Evolutionary conservation across 2,329 filamentous ascomycete species (phyloP).

Genomic region (Colletotrichum sp.): DNA sequence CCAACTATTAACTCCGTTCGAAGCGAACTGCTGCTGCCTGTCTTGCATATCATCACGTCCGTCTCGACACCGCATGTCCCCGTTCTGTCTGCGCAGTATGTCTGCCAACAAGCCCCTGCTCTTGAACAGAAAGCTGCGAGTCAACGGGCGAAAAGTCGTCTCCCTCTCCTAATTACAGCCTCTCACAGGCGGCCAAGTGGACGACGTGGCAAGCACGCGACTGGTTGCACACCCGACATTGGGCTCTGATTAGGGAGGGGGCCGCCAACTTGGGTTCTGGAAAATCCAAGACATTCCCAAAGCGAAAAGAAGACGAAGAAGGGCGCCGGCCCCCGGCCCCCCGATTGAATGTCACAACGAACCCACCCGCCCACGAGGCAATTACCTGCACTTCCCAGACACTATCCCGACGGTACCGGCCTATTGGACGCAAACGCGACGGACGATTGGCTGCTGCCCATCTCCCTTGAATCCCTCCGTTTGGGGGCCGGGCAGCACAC

Average conservation of each 20-base stretch:
- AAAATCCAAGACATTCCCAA: slow-evolving; percentile 7
- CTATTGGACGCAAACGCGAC: neutral
- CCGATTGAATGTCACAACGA: slow-evolving; percentile 2
- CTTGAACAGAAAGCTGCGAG: neutral
- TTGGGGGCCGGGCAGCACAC: neutral
- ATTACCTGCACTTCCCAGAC: slow-evolving; percentile 4
- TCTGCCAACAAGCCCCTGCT: neutral
- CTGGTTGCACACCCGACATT: slow-evolving; percentile 14
- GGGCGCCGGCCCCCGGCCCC: neutral
- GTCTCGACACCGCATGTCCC: neutral
- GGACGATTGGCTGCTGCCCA: neutral
- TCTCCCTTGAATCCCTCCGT: neutral
- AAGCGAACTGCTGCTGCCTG: neutral
- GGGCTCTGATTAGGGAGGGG: neutral
- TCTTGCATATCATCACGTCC: neutral
- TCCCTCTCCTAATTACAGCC: slow-evolving; percentile 20
- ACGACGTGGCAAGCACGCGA: slow-evolving; percentile 23
- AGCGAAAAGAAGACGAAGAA: neutral
- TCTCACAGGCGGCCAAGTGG: slow-evolving; percentile 34
- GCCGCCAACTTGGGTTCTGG: neutral
- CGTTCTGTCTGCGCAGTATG: neutral
- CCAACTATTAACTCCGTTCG: neutral
- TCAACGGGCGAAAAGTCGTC: neutral
- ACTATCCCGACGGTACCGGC: neutral
- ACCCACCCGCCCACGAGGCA: slow-evolving; percentile 13